Evolutionary conservation across 2,329 filamentous ascomycete species (phyloP), one percentile per base, ranked within the genome.

Genomic region (Colletotrichum incanum): DNA sequence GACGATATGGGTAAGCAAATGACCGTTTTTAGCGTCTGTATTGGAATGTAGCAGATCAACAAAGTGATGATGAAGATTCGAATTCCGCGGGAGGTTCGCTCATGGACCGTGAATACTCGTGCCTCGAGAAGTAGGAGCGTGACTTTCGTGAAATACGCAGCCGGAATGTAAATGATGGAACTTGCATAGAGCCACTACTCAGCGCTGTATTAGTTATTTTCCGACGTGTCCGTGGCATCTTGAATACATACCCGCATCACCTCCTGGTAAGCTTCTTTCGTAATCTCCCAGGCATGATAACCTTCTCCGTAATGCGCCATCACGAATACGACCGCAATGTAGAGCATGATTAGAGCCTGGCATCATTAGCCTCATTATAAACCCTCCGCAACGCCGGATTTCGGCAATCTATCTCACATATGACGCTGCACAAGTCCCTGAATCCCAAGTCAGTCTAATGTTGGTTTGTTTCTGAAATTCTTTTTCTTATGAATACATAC

Each of bases 111-210:
- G 56, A 80, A 81, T 16, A 82, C 76, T 26, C 80, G 76, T 6
- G 78, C 78, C 20, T 80, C 79, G 58, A 81, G 72, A 11, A 82
- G 73, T 45, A 80, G 73, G n/a, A 80, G 75, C 8, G 80, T 79
- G n/a, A 77, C 72, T 69, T 82, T 81, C 26, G 76, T 78, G 60
- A 77, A 76, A 64, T 75, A 81, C 2, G 79, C 75, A 5, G 78
- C 74, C 18, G 79, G 78, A 18, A 76, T 77, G 65, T 80, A 81
- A 9, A 78, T 37, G 34, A 81, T 64, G 20, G 76, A 75, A 49
- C 77, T 76, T 18, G 76, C 78, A 47, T 80, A 78, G 7, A 79
- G 68, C 78, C 77, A 77, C 78, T 77, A 49, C 1, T 5, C 12
- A 20, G 7, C 18, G 6, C 1, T 20, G 34, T 18, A 14, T 67